A percentile compares a stretch with the other conserved stretches of the same genome.
Conservation (phyloP, 2,329 filamentous ascomycete species). For the Didymella segeticola region DNA sequence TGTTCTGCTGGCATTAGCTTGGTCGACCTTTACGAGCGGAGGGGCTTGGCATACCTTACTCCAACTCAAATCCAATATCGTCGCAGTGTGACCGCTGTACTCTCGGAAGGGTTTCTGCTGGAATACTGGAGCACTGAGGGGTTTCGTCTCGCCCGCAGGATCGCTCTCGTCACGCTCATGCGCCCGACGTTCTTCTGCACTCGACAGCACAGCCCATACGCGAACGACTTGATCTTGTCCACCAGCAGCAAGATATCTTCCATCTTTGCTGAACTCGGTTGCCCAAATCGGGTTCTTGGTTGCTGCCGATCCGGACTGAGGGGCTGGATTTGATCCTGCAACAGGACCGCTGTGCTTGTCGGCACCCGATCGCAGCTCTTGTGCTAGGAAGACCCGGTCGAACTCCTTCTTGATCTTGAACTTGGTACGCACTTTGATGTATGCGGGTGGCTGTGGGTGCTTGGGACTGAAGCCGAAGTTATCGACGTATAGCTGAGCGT, state of each 20-base stretch:
- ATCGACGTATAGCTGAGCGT: conserved; percentile 80
- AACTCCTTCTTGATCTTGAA: conserved; percentile 85
- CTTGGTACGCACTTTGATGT: conserved; percentile 83
- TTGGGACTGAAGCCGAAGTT: conserved; percentile 79
- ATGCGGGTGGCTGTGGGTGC: conserved; percentile 86
- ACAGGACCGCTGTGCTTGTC: conserved; percentile 38
- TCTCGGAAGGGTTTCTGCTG: conserved; percentile 77
- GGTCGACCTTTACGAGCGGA: neutral
- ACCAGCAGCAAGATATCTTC: conserved; percentile 87
- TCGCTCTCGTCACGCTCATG: conserved; percentile 75
- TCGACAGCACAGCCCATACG: conserved; percentile 88
- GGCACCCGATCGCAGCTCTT: conserved; percentile 75
- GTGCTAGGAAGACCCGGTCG: conserved; percentile 86
- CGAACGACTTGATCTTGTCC: conserved; percentile 86
- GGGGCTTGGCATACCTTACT: conserved; percentile 68
- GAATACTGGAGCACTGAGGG: conserved; percentile 90
- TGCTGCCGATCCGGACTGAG: conserved; percentile 44
- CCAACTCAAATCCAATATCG: conserved; percentile 92
- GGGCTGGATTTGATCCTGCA: conserved; percentile 35
- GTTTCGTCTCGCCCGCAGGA: conserved; percentile 61
- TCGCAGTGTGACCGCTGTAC: conserved; percentile 82
- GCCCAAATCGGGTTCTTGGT: conserved; percentile 81
- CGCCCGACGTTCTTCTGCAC: conserved; percentile 75
- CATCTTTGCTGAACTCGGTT: conserved; percentile 90
- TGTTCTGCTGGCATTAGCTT: conserved; percentile 64